phyloP scores from a whole-genome alignment of 2,329 filamentous ascomycete species.

The Cercospora zeina region DNA sequence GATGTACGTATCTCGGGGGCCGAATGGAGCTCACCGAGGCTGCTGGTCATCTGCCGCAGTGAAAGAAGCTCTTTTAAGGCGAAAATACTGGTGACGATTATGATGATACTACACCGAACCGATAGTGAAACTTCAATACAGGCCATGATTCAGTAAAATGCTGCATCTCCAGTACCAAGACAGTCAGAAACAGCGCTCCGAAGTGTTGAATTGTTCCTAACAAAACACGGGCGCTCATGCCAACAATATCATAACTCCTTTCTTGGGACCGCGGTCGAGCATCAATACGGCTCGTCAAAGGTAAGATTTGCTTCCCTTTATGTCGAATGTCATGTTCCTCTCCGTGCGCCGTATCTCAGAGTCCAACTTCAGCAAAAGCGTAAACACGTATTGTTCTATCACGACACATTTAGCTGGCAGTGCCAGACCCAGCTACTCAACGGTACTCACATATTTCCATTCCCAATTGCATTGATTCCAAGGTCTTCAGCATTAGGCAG shows the following conservation, averaged over 20 bases:
- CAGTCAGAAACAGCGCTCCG: not conserved
- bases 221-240: not conserved
- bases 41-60: not conserved
- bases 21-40: not conserved
- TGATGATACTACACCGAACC: not conserved
- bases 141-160: not conserved
- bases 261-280: not conserved
- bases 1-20: not conserved
- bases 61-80: not conserved
- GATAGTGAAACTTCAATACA: not conserved
- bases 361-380: not conserved
- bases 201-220: not conserved
- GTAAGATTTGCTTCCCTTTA: not conserved
- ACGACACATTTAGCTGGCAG: not conserved
- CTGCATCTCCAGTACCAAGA: not conserved
- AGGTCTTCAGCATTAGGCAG: constrained; percentile 4
- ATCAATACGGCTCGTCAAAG: not conserved
- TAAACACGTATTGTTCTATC: not conserved
- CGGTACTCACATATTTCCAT: not conserved
- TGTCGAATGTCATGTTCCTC: not conserved
- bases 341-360: not conserved
- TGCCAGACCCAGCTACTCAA: not conserved
- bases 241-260: not conserved
- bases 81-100: not conserved
- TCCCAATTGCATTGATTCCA: constrained; percentile 3